Percentiles rank a stretch among this genome's conserved stretches.
Evolutionary conservation across 176 grass and related monocot species (phyloP).

Genomic region (Carex myosuroides): DNA sequence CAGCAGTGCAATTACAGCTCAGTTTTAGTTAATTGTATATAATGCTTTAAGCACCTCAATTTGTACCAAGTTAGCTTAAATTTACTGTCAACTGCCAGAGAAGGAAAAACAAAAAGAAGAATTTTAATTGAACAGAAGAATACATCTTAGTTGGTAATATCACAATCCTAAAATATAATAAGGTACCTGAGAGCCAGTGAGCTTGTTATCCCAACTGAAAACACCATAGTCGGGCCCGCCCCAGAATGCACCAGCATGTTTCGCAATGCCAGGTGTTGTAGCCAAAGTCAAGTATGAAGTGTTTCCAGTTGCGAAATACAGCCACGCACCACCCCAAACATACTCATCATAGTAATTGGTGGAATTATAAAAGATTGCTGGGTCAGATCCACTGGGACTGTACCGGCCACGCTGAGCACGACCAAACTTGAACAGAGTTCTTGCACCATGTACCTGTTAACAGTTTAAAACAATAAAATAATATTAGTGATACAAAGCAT

Average conservation of each 20-base stretch:
- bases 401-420: constrained; percentile 51
- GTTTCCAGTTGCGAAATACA: constrained; percentile 93
- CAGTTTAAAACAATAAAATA: neutral
- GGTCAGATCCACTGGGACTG: constrained; percentile 65
- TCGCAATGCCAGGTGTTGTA: constrained; percentile 72
- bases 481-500: neutral
- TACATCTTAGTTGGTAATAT: neutral
- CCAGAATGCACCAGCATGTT: constrained; percentile 79
- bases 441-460: constrained; percentile 45
- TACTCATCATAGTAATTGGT: constrained; percentile 94
- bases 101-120: neutral
- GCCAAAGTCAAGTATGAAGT: constrained; percentile 61
- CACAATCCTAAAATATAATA: constrained; percentile 25
- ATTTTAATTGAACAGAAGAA: neutral
- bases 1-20: neutral
- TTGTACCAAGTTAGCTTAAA: neutral
- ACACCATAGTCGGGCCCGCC: constrained; percentile 74
- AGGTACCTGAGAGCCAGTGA: constrained; percentile 70
- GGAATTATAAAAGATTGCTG: constrained; percentile 77
- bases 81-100: neutral
- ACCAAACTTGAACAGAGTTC: constrained; percentile 78
- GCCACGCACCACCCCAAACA: constrained; percentile 79
- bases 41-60: neutral
- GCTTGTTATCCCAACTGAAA: constrained; percentile 94
- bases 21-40: neutral